Evolutionary conservation across 208 protist species (phyloP).

Genomic region (Acanthamoeba castellanii): DNA sequence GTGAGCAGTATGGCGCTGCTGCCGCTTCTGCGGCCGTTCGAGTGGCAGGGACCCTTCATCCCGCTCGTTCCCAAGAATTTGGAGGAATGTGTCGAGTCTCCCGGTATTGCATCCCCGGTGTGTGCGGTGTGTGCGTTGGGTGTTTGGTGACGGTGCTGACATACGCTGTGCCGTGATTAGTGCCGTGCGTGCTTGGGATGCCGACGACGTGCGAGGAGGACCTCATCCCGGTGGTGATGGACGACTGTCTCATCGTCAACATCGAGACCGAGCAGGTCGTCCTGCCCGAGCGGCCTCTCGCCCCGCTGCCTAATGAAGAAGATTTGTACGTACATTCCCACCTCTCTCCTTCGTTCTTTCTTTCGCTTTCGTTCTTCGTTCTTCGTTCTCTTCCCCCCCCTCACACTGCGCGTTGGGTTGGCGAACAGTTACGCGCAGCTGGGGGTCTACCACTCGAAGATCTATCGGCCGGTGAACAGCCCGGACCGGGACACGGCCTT

Average conservation of each 20-base stretch:
- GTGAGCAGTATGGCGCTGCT: not conserved
- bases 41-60: conserved; percentile 69
- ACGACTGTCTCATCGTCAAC: conserved; percentile 48
- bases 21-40: conserved; percentile 33
- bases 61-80: conserved; percentile 43
- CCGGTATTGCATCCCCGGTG: not conserved
- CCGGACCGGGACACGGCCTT: not conserved
- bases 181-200: conserved; percentile 27
- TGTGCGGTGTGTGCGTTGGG: too few relatives aligned
- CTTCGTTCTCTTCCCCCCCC: too few relatives aligned
- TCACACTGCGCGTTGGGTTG: too few relatives aligned
- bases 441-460: conserved; percentile 19
- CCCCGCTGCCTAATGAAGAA: conserved; percentile 10
- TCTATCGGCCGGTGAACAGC: not conserved
- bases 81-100: conserved; percentile 58
- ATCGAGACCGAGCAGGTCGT: conserved; percentile 53
- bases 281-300: not conserved
- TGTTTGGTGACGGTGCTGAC: not conserved
- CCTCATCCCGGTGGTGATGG: conserved; percentile 11
- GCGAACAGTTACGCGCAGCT: not conserved
- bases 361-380: too few relatives aligned
- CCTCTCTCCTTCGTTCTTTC: not conserved
- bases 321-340: not conserved
- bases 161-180: not conserved
- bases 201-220: conserved; percentile 3